Percentiles rank a stretch among this genome's conserved stretches.
These are phyloP conservation scores for Penicillium sp. DNA, from an alignment of 2,329 filamentous ascomycete genomes.

Conservation along the genomic window DNA sequence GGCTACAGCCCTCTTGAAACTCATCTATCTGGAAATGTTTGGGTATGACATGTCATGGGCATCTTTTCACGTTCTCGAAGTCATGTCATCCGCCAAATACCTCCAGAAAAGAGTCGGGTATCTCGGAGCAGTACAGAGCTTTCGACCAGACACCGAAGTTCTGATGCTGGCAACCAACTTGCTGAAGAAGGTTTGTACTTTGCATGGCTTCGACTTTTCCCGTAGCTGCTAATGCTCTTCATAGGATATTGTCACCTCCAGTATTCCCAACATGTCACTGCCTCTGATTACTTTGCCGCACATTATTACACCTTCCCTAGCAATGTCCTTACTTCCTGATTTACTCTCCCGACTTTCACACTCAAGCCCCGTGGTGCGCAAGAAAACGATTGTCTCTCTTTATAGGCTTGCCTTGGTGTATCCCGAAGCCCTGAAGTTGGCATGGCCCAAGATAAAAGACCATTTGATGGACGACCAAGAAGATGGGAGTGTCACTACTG, in stretches of 20 bases:
- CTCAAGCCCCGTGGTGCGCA: constrained; percentile 79
- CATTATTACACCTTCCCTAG: constrained; percentile 87
- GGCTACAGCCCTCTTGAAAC: constrained; percentile 89
- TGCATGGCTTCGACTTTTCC: not conserved
- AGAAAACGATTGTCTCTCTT: constrained; percentile 93
- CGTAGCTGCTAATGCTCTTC: constrained; percentile 14
- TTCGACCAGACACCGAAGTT: constrained; percentile 91
- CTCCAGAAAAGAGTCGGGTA: constrained; percentile 95
- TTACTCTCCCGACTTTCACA: constrained; percentile 82
- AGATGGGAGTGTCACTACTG: constrained; percentile 88
- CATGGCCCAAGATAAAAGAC: constrained; percentile 97
- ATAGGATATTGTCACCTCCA: constrained; percentile 62
- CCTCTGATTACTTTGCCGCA: constrained; percentile 90
- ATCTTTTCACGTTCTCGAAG: constrained; percentile 95
- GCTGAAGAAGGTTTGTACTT: constrained; percentile 72
- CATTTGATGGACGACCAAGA: constrained; percentile 84
- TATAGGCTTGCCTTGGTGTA: constrained; percentile 95
- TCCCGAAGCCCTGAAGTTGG: constrained; percentile 84
- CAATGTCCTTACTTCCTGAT: constrained; percentile 83
- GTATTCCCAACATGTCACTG: constrained; percentile 73
- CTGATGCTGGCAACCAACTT: constrained; percentile 96
- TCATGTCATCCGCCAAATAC: constrained; percentile 96
- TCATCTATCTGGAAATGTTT: constrained; percentile 98
- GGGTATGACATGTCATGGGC: constrained; percentile 99
- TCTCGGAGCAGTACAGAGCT: constrained; percentile 91